These are phyloP conservation scores for Spirogloea muscicola DNA, from an alignment of 139 green algal genomes.

Conservation along the genomic window DNA sequence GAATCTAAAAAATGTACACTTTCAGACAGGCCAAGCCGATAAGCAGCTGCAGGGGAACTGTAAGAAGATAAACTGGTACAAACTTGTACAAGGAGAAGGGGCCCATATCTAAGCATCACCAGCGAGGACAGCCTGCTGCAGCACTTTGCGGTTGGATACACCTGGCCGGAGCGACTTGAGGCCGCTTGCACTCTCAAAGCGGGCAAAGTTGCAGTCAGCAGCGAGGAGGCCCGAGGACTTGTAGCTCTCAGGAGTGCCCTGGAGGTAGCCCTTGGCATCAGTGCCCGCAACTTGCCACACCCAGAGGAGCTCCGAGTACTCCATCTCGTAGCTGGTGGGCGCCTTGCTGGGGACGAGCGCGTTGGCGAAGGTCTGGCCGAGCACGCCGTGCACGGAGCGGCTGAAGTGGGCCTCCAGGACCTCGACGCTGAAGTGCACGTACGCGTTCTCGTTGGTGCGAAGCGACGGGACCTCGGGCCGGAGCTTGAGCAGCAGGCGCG, in stretches of 20 bases:
- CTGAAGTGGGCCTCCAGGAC: slow-evolving; percentile 34
- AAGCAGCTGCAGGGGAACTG: too few species aligned
- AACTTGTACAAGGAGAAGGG: too few species aligned
- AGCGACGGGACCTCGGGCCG: slow-evolving; percentile 12
- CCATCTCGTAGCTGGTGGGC: slow-evolving; percentile 17
- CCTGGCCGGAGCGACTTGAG: too few species aligned
- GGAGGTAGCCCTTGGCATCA: slow-evolving; percentile 27
- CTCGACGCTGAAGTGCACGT: slow-evolving; percentile 32
- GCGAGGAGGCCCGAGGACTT: slow-evolving; percentile 24
- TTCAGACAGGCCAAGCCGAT: too few species aligned
- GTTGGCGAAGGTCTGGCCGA: slow-evolving; percentile 33
- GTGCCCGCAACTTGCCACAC: slow-evolving; percentile 29
- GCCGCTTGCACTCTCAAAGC: slow-evolving; percentile 7
- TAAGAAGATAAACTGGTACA: too few species aligned
- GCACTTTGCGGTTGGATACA: too few species aligned
- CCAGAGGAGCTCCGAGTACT: slow-evolving; percentile 32
- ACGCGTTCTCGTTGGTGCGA: slow-evolving; percentile 6
- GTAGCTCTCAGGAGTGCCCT: slow-evolving; percentile 29
- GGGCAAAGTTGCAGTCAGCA: slow-evolving; percentile 28
- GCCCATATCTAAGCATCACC: too few species aligned
- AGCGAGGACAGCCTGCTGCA: too few species aligned
- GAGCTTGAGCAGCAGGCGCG: slow-evolving; percentile 22
- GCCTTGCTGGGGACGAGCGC: slow-evolving; percentile 20
- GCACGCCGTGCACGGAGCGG: slow-evolving; percentile 9
- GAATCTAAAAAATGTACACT: too few species aligned